phyloP scores from a whole-genome alignment of 306 rosid species.

The Vicia villosa region DNA sequence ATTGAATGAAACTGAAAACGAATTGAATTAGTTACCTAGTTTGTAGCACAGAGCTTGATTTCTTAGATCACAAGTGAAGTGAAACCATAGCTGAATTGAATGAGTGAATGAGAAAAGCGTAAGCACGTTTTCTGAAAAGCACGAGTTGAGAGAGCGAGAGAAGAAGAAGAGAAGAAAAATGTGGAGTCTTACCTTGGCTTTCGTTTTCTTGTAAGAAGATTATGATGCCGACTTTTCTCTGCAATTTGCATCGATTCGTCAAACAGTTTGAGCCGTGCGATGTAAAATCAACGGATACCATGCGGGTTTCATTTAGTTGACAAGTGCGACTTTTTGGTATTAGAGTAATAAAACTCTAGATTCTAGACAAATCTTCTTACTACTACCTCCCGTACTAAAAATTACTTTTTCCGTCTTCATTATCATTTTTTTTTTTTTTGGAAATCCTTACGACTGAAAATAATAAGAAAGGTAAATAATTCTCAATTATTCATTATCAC shows the following conservation, averaged over 20 bases:
- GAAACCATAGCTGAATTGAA: slow-evolving; percentile 39
- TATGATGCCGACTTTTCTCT: slow-evolving; percentile 18
- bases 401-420: too few relatives aligned
- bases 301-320: neutral
- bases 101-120: neutral
- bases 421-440: too few relatives aligned
- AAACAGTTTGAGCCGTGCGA: slow-evolving; percentile 21
- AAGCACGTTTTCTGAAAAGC: slow-evolving; percentile 5
- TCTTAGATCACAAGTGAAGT: slow-evolving; percentile 20
- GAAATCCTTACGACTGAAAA: too few relatives aligned
- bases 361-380: too few relatives aligned
- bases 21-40: slow-evolving; percentile 1
- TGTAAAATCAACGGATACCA: slow-evolving; percentile 4
- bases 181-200: neutral
- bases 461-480: too few relatives aligned
- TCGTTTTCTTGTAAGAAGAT: neutral
- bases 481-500: too few relatives aligned
- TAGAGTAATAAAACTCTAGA: too few relatives aligned
- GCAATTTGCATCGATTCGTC: slow-evolving; percentile 8
- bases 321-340: neutral
- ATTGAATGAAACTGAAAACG: neutral
- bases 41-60: slow-evolving; percentile 14
- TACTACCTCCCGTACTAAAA: too few relatives aligned
- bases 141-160: neutral
- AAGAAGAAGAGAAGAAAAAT: neutral